These are phyloP conservation scores for Malus domestica DNA, from an alignment of 306 rosid species.

Conservation along the genomic window ASM211411v1 NC_041801.1:12036001-12036500, in stretches of 20 bases:
- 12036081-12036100: background rate
- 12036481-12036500: constrained; percentile 12
- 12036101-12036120: background rate
- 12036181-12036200: constrained; percentile 2
- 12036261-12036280: background rate
- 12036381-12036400: constrained; percentile 61
- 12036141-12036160: constrained; percentile 5
- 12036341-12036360: background rate
- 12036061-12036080: background rate
- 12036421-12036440: constrained; percentile 88
- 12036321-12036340: background rate
- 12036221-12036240: background rate
- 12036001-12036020: constrained; percentile 75
- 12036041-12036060: constrained; percentile 9
- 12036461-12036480: constrained; percentile 56
- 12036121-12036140: background rate
- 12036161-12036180: background rate
- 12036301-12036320: background rate
- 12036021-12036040: constrained; percentile 65
- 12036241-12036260: background rate
- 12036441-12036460: constrained; percentile 63
- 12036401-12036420: constrained; percentile 87
- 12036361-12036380: constrained; percentile 57
- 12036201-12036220: constrained; percentile 7
- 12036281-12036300: background rate